Evolutionary conservation across 169 alveolate genomes (phyloP), one percentile per base, ranked within the genome.

Genomic region (Cryptosporidium andersoni): DNA sequence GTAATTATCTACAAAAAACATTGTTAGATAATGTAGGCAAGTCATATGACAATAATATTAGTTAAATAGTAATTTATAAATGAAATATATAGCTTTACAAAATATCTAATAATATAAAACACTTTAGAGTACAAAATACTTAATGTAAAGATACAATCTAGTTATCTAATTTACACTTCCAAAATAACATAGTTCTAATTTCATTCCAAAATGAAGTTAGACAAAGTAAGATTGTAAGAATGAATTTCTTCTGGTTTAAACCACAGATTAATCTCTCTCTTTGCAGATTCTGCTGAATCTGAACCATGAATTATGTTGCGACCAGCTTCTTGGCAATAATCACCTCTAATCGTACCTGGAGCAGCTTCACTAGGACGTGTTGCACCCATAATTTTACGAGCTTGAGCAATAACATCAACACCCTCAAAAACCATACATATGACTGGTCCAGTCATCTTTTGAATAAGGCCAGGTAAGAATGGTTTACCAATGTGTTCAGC

Each of bases 371-470:
- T 88, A 51, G 99, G 99, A 49, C 94, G 92, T 42, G 99, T 96
- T 51, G 96, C 97, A 25, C 99, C 99, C 66, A 98, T 92, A 92
- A 97, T 89, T 68, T 90, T 92, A 90, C 99, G 95, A 60, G 98
- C 98, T 67, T 95, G 94, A 82, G 93, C 94, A 45, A 98, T 97
- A 60, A 94, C 96, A 64, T 96, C 97, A 48, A 94, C 92, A 36
- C 99, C 99, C 93, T 97, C 98, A 98, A 98, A 98, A 39, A 95
- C 98, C 98, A 97, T 97, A 67, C 98, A 95, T 80, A 96, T 97
- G 37, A 98, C 99, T 39, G 99, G 99, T 34, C 99, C 99, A 60
- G 92, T 66, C 81, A 97, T 93, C 90, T 95, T 97, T 39, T 82
- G 90, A 65, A 97, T 92, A 39, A 98, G 93, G 45, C 93, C 95